A percentile compares a stretch with the other conserved stretches of the same genome.
Conservation (phyloP, 2,329 filamentous ascomycete species). For the Trichoderma cornu-damae region DNA sequence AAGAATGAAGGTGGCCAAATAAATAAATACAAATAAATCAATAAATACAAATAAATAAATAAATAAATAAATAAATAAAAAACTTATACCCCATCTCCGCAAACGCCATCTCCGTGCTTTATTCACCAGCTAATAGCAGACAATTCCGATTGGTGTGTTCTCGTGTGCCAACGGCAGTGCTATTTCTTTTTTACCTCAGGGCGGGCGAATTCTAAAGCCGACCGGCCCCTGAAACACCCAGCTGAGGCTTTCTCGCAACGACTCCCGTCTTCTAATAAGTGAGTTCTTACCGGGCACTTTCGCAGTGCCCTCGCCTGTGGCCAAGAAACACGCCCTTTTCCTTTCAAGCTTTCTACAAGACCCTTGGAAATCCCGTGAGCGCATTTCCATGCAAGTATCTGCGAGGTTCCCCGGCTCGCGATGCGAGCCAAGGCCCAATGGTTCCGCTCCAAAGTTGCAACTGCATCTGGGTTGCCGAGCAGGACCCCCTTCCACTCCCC, state of each 20-base stretch:
- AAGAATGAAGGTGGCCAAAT: not conserved
- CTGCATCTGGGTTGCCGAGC: not conserved
- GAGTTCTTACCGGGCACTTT: too few relatives aligned
- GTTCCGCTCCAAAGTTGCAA: not conserved
- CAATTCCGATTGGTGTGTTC: conserved; percentile 15
- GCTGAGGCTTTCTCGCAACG: not conserved
- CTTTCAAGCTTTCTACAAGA: not conserved
- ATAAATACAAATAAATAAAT: too few relatives aligned
- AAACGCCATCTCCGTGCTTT: not conserved
- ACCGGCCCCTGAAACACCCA: not conserved
- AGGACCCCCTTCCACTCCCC: not conserved
- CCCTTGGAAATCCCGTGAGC: conserved; percentile 14
- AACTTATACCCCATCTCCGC: conserved; percentile 6
- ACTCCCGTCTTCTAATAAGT: not conserved
- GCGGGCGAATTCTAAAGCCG: not conserved
- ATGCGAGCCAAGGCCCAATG: not conserved
- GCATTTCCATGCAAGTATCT: conserved; percentile 1
- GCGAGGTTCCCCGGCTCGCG: not conserved
- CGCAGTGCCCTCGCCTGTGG: not conserved
- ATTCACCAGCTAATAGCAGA: not conserved
- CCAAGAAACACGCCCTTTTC: not conserved
- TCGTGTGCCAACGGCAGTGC: not conserved
- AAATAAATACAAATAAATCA: too few relatives aligned
- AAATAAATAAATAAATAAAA: too few relatives aligned
- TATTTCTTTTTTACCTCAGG: not conserved